phyloP scores from a whole-genome alignment of 2,329 filamentous ascomycete genomes.

The Helotiales sp. region DNA sequence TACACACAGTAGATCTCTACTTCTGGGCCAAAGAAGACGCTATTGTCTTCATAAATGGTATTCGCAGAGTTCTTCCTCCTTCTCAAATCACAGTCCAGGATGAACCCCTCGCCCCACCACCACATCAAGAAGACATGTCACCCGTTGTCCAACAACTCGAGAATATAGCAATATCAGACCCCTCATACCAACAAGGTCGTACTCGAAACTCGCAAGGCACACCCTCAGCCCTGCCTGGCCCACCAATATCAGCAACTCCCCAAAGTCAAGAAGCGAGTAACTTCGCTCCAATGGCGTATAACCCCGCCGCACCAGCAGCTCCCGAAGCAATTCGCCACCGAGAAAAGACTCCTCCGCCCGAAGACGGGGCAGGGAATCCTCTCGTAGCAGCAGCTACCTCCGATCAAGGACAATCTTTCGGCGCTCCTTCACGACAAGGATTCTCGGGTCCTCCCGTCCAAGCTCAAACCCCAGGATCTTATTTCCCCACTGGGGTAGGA shows the following conservation, averaged over 20 bases:
- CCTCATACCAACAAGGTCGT: conserved; percentile 43
- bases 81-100: conserved; percentile 63
- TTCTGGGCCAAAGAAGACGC: conserved; percentile 77
- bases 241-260: conserved; percentile 38
- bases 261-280: conserved; percentile 39
- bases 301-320: conserved; percentile 74
- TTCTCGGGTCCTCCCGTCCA: conserved; percentile 21
- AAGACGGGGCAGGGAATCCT: conserved; percentile 62
- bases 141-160: conserved; percentile 74
- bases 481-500: conserved; percentile 45
- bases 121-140: conserved; percentile 54
- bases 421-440: conserved; percentile 39
- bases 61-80: conserved; percentile 63
- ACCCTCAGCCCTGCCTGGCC: conserved; percentile 28
- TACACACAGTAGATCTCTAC: conserved; percentile 76
- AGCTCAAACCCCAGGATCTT: conserved; percentile 16
- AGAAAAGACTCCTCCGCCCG: conserved; percentile 77
- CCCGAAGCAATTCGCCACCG: conserved; percentile 71
- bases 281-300: conserved; percentile 71
- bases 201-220: conserved; percentile 29
- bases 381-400: conserved; percentile 57
- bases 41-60: conserved; percentile 66
- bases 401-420: conserved; percentile 56
- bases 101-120: conserved; percentile 56
- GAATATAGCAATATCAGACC: conserved; percentile 64